Conservation (phyloP, 495 filamentous ascomycete genomes). For the Rhizodiscina lignyota region DNA sequence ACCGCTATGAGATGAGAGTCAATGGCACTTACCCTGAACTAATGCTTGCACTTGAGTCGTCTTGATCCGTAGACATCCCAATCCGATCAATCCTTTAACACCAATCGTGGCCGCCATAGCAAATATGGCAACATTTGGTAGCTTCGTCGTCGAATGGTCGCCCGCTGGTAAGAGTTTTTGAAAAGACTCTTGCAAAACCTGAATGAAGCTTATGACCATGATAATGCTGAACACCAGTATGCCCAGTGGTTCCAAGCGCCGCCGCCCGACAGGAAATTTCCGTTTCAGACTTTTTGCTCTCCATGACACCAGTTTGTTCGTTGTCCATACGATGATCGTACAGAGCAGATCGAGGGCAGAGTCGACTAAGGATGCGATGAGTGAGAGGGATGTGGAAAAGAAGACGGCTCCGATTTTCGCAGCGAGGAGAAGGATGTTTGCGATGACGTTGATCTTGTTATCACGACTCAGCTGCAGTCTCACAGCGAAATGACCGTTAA, state of each 20-base stretch:
- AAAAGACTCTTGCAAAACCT: constrained; percentile 31
- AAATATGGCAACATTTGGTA: constrained; percentile 25
- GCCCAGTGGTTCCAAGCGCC: constrained; percentile 25
- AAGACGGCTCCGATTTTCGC: constrained; percentile 24
- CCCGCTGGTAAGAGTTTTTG: constrained; percentile 23
- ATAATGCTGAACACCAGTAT: constrained; percentile 25
- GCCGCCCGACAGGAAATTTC: constrained; percentile 29
- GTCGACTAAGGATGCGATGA: constrained; percentile 29
- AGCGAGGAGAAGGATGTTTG: constrained; percentile 27
- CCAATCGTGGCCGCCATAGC: constrained; percentile 26
- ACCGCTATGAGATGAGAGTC: neutral
- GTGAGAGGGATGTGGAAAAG: constrained; percentile 28
- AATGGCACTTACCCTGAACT: constrained; percentile 19
- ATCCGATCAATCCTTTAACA: constrained; percentile 29
- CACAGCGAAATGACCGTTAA: neutral
- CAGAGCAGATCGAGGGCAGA: constrained; percentile 32
- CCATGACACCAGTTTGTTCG: constrained; percentile 28
- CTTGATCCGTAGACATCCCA: constrained; percentile 27
- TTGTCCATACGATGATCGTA: constrained; percentile 30
- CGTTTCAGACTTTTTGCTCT: constrained; percentile 20
- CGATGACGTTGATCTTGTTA: constrained; percentile 26
- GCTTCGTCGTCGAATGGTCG: constrained; percentile 14
- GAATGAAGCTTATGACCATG: constrained; percentile 29
- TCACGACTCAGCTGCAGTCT: neutral
- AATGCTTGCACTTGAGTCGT: constrained; percentile 34